Conservation (phyloP, 2,329 filamentous ascomycete genomes). For the Hymenoscyphus salicellus region DNA sequence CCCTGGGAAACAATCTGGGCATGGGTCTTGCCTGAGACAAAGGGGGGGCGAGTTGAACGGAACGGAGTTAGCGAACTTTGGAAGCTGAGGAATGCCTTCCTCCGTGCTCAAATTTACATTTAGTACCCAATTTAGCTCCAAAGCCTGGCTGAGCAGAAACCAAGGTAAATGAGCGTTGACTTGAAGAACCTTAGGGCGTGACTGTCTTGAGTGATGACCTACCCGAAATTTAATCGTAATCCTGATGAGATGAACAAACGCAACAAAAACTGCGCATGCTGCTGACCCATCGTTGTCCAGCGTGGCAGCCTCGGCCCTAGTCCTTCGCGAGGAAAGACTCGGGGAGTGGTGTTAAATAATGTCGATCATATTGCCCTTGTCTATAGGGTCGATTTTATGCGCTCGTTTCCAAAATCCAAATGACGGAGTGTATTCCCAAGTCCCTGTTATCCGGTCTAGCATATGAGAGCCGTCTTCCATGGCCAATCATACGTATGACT, state of each 20-base stretch:
- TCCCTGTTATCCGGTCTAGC: constrained; percentile 13
- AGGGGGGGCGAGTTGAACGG: not conserved
- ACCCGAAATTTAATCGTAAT: not conserved
- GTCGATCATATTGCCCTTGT: constrained; percentile 9
- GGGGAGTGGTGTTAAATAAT: not conserved
- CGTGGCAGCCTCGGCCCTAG: not conserved
- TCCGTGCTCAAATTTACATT: not conserved
- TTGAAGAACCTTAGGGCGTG: not conserved
- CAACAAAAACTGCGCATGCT: not conserved
- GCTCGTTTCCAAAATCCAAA: constrained; percentile 16
- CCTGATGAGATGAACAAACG: not conserved
- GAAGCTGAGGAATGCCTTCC: not conserved
- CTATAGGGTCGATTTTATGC: constrained; percentile 13
- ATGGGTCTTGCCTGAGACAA: constrained; percentile 16
- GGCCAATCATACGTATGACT: constrained; percentile 12
- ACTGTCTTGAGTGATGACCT: not conserved
- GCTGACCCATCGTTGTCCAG: not conserved
- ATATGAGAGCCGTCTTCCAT: constrained; percentile 10
- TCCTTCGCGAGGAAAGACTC: not conserved
- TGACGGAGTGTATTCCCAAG: constrained; percentile 8
- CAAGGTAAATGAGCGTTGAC: not conserved
- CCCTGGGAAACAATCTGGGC: constrained; percentile 25
- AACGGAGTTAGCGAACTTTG: not conserved
- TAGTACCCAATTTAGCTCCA: not conserved
- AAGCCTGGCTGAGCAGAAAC: not conserved